Conservation (phyloP, 306 rosid genomes). For the Dryas octopetala region DNA sequence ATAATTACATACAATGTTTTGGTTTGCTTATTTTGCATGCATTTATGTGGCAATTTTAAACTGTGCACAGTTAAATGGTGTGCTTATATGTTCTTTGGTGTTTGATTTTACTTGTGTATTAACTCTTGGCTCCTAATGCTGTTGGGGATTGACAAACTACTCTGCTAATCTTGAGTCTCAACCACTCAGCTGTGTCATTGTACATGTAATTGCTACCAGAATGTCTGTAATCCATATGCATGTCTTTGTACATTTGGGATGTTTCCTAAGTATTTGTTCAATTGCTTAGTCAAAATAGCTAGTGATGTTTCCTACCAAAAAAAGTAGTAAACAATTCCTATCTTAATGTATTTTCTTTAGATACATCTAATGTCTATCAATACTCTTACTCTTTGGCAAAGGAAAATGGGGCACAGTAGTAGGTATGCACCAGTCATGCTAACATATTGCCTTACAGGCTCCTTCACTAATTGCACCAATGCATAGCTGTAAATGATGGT, state of each 20-base stretch:
- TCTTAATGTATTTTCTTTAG: no score
- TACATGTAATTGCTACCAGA: background rate
- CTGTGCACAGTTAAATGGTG: background rate
- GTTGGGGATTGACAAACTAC: background rate
- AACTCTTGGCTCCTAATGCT: background rate
- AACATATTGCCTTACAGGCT: background rate
- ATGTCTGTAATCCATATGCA: background rate
- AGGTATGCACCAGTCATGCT: background rate
- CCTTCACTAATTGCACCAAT: background rate
- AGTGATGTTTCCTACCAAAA: background rate
- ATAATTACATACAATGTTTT: background rate
- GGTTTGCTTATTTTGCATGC: background rate
- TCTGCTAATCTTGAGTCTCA: background rate
- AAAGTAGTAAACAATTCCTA: background rate
- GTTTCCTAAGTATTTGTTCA: background rate
- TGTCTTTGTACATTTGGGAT: background rate
- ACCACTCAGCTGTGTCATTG: background rate
- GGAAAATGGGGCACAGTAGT: background rate
- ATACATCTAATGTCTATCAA: no score
- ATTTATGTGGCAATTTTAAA: background rate
- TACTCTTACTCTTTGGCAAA: background rate
- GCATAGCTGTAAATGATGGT: background rate
- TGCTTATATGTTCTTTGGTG: background rate
- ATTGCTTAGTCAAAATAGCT: background rate
- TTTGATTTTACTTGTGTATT: background rate